Evolutionary conservation across 139 green algal genomes (phyloP).

Genomic region (Picochlorum sp.): DNA sequence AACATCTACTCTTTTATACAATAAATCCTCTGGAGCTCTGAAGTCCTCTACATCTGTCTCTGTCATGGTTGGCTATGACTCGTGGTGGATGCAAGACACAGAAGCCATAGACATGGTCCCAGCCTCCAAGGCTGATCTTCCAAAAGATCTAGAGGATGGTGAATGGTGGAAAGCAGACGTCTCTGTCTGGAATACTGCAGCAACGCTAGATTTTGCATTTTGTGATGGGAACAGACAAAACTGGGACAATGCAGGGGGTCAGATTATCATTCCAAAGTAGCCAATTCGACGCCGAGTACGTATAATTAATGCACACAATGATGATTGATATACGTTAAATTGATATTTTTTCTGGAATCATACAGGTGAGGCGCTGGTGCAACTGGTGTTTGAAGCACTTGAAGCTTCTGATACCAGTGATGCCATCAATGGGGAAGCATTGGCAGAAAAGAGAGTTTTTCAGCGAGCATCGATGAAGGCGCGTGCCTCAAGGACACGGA

Average conservation of each 20-base stretch:
- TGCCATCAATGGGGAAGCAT: slow-evolving; percentile 23
- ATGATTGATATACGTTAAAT: neutral
- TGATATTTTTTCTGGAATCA: neutral
- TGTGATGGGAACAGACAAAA: slow-evolving; percentile 42
- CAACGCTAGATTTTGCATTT: slow-evolving; percentile 74
- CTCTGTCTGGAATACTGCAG: slow-evolving; percentile 44
- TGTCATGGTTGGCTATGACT: slow-evolving; percentile 69
- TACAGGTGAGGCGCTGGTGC: slow-evolving; percentile 24
- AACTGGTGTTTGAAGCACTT: slow-evolving; percentile 28
- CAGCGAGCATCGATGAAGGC: slow-evolving; percentile 45
- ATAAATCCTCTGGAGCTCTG: slow-evolving; percentile 34
- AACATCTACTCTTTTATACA: slow-evolving; percentile 43
- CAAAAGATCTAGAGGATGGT: neutral
- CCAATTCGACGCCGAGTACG: slow-evolving; percentile 11
- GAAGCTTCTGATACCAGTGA: slow-evolving; percentile 6
- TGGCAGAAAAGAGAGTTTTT: slow-evolving; percentile 42
- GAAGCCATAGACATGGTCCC: neutral
- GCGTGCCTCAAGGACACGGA: slow-evolving; percentile 31
- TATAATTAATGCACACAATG: neutral
- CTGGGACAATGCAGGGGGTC: slow-evolving; percentile 76
- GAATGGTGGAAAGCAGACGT: slow-evolving; percentile 48
- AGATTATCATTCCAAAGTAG: slow-evolving; percentile 63
- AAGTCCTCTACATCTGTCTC: slow-evolving; percentile 21
- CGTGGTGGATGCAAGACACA: slow-evolving; percentile 61
- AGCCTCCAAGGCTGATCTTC: neutral